Evolutionary conservation across 2,329 filamentous ascomycete genomes (phyloP), one percentile per base, ranked within the genome.

Genomic region (Calycina herbarum): DNA sequence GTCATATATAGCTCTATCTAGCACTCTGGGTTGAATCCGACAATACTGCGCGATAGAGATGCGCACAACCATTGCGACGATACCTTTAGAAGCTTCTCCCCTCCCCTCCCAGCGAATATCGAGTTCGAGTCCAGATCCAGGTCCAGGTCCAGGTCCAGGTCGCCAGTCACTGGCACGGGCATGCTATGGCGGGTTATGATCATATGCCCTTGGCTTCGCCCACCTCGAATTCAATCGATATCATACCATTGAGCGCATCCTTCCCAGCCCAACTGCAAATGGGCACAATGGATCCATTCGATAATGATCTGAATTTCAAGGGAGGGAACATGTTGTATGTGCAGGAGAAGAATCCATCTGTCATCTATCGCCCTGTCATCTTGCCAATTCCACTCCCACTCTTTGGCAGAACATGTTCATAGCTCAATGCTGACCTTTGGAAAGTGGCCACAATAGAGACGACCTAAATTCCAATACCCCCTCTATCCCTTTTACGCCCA

Each of bases 401-500:
- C 24, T 27, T 27, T 13, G 20, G 4, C 48, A 54, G 20, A 5
- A 24, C 5, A 51, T 11, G 13, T 54, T 27, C 48, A 11, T 54
- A 15, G 8, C 10, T 11, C 20, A 45, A 24, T 31, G 31, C 62
- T 64, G 27, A 64, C 38, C 17, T 57, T 3, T 33, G 45, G 13
- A 20, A 11, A 66, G 66, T 38, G 56, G 58, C 38, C 66, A 64
- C 11, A 78, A 81, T 66, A 78, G 77, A 64, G 80, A 82, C 64
- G 79, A 81, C 68, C 75, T 79, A 42, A 73, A 67, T 27, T 63
- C 61, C 31, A 66, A 67, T 56, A 57, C 84, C 17, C 77, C 79
- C 51, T 72, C 77, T 5, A 73, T 84, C 48, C 82, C 85, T 3
- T 89, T 88, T 66, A 84, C 84, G 2, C 82, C 84, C 2, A 79